Base-by-base conservation (phyloP, 2,329 filamentous ascomycete species). In the Acephala macrosclerotiorum region DNA sequence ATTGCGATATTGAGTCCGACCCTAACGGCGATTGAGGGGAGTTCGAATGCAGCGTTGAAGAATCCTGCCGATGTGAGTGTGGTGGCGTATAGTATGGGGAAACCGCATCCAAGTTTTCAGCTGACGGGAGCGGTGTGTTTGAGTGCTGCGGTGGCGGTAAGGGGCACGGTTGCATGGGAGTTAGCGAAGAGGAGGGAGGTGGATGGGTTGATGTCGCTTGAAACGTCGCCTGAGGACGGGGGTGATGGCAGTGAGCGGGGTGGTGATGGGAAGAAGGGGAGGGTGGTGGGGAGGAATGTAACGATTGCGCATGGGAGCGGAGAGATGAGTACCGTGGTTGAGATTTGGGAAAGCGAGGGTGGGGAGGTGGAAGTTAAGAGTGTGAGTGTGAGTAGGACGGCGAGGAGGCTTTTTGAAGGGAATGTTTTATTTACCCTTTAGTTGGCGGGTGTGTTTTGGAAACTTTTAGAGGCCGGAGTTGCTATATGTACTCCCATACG, bases 71-170 rank as follows among this genome's bases (percentile, higher is more conserved):
- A 84, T 72, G 75, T 85, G 3, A 72, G 78, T 3, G 82, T 81
- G 2, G 75, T 79, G 20, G 80, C 84, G 0, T 80, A 84, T 60
- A 84, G 81, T 0, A 84, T 85, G 70, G 82, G 83, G 7, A 80
- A 81, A 61, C 81, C 81, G 2, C 84, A 86, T 59, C 82, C 80
- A 18, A 84, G 81, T 16, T 76, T 86, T 0, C 84, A 84, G n/a
- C 80, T 85, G 26, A 85, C 84, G 0, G 81, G 83, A 0, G 83
- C 81, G 0, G 76, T 86, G 18, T 81, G 82, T 14, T 66, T 86
- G 16, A 82, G 80, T 3, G 78, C 80, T 1, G 82, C 83, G 3
- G 78, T 80, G 4, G 77, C 78, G 40, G 74, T 81, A 14, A 66
- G 75, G 1, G 81, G 81, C 0, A 83, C 81, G 0, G 76, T 85